phyloP scores from a whole-genome alignment of 2,329 filamentous ascomycete species.

The Neurospora crassa region DNA sequence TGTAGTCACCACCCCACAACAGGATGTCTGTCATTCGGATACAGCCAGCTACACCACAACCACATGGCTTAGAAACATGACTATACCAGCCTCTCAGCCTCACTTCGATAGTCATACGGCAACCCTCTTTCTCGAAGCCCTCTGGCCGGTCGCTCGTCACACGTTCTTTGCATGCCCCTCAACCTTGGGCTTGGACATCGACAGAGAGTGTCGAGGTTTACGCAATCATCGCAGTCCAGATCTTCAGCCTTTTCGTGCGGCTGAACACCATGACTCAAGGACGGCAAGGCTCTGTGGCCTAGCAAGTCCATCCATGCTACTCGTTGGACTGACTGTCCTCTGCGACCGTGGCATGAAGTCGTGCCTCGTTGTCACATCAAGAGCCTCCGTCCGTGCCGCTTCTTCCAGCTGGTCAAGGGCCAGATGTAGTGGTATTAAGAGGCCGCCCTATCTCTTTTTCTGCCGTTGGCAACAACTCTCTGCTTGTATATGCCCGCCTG shows the following conservation, averaged over 20 bases:
- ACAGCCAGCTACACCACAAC: neutral
- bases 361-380: neutral
- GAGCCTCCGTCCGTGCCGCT: neutral
- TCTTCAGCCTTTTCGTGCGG: neutral
- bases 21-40: neutral
- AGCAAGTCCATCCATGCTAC: neutral
- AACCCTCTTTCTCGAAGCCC: neutral
- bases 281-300: neutral
- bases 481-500: neutral
- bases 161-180: neutral
- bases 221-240: neutral
- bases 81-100: neutral
- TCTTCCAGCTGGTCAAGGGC: neutral
- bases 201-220: neutral
- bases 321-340: neutral
- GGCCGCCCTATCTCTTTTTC: neutral
- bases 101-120: neutral
- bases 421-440: neutral
- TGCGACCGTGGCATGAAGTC: neutral
- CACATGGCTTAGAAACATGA: neutral
- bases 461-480: neutral
- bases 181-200: neutral
- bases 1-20: neutral
- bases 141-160: neutral
- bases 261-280: neutral